phyloP scores from a whole-genome alignment of 306 rosid species.

The Senna siamea region DNA sequence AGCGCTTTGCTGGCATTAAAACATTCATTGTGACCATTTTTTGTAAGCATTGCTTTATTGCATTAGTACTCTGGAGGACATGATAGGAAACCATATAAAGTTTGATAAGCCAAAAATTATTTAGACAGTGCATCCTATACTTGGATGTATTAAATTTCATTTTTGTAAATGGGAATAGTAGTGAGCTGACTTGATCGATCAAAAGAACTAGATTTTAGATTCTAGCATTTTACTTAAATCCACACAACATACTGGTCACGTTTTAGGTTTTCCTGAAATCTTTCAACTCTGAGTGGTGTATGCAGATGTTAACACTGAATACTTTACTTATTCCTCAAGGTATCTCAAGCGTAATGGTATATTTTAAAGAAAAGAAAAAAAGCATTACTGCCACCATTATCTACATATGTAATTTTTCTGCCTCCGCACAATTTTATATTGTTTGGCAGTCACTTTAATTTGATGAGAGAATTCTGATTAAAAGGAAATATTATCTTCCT shows the following conservation, averaged over 20 bases:
- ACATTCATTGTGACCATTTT: not conserved
- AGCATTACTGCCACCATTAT: constrained; percentile 6
- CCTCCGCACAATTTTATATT: not conserved
- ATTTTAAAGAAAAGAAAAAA: not conserved
- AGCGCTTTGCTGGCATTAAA: no score
- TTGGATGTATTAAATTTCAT: not conserved
- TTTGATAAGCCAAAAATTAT: not conserved
- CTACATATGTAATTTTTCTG: not conserved
- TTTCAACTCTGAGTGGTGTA: not conserved
- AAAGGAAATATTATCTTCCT: constrained; percentile 26
- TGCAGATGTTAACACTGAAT: not conserved
- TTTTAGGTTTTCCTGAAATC: not conserved
- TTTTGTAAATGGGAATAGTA: not conserved
- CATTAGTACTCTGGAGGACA: not conserved
- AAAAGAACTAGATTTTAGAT: not conserved
- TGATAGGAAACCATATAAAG: constrained; percentile 1
- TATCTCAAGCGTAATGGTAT: not conserved
- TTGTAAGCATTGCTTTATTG: not conserved
- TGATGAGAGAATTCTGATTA: not conserved
- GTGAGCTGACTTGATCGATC: not conserved
- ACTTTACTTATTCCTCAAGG: not conserved
- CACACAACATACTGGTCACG: not conserved
- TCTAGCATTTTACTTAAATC: not conserved
- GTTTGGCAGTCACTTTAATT: constrained; percentile 3
- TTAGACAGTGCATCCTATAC: not conserved